Conservation (phyloP, 352 stramenopile species). For the Globisporangium megalacanthum region DNA sequence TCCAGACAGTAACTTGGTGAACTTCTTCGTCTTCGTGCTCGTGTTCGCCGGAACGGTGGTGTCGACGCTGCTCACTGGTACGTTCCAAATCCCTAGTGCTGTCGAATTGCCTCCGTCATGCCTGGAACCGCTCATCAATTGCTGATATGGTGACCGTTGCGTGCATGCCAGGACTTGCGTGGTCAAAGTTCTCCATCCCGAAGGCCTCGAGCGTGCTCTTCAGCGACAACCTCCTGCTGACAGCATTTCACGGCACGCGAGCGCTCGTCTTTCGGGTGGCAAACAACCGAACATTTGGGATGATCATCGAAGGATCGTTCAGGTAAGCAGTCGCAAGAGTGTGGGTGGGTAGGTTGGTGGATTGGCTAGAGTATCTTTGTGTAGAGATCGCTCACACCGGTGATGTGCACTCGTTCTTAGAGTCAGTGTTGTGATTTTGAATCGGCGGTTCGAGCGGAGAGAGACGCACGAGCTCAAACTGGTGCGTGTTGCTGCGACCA, state of each 20-base stretch:
- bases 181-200: slow-evolving; percentile 63
- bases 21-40: slow-evolving; percentile 60
- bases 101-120: no score
- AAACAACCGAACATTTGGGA: slow-evolving; percentile 46
- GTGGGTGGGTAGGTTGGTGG: background rate
- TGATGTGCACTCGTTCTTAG: slow-evolving; percentile 13
- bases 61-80: slow-evolving; percentile 49
- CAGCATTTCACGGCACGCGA: slow-evolving; percentile 39
- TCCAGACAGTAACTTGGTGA: slow-evolving; percentile 36
- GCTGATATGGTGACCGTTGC: background rate
- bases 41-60: slow-evolving; percentile 33
- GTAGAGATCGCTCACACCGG: no score
- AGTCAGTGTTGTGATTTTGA: slow-evolving; percentile 47
- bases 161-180: slow-evolving; percentile 31
- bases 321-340: slow-evolving; percentile 17
- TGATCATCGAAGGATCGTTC: slow-evolving; percentile 54
- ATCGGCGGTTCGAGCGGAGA: slow-evolving; percentile 30
- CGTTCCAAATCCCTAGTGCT: background rate
- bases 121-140: background rate
- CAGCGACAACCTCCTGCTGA: slow-evolving; percentile 44
- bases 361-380: background rate
- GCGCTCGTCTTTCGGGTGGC: slow-evolving; percentile 56
- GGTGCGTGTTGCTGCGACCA: slow-evolving; percentile 8
- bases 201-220: slow-evolving; percentile 42
- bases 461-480: slow-evolving; percentile 51